These are phyloP conservation scores for Malus hybrid DNA, from an alignment of 331 rosid species.

Conservation along the genomic window DNA sequence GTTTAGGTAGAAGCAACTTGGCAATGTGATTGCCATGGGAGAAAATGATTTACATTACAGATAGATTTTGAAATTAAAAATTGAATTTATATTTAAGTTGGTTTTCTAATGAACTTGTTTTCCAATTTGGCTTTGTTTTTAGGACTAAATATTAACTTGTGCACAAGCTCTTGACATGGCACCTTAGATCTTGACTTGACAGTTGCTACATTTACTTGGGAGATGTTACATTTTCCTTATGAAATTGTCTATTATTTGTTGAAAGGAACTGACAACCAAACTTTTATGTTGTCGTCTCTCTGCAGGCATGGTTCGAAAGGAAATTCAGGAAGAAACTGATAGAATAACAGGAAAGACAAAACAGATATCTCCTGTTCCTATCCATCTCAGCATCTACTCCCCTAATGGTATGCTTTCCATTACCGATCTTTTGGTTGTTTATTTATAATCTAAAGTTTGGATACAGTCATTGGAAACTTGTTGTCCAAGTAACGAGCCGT, in stretches of 20 bases:
- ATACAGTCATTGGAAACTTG: background rate
- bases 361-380: slow-evolving; percentile 85
- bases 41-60: background rate
- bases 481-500: background rate
- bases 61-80: background rate
- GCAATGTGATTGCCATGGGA: background rate
- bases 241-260: background rate
- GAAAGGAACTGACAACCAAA: background rate
- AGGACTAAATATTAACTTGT: background rate
- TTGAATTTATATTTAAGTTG: background rate
- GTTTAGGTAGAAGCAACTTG: background rate
- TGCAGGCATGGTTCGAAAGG: slow-evolving; percentile 70
- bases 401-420: slow-evolving; percentile 51
- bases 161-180: background rate
- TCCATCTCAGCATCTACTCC: slow-evolving; percentile 96
- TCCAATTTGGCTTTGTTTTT: background rate
- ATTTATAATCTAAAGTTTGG: background rate
- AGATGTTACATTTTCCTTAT: background rate
- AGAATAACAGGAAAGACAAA: slow-evolving; percentile 73
- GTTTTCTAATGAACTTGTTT: background rate
- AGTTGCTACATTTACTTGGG: background rate
- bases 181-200: background rate
- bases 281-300: slow-evolving; percentile 7
- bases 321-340: slow-evolving; percentile 92
- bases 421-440: background rate